Evolutionary conservation across 129 eudicot species (phyloP).

Genomic region (carrot (Daucus carota)): DH1_v3.0 NC_030387.2:39417501-39418000

Average conservation of each 20-base stretch:
- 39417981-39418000: slow-evolving; percentile 5
- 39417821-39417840: background rate
- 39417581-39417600: too few relatives aligned
- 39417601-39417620: background rate
- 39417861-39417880: slow-evolving; percentile 1
- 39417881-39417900: slow-evolving; percentile 7
- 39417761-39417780: slow-evolving; percentile 12
- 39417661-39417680: background rate
- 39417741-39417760: background rate
- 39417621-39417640: background rate
- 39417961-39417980: slow-evolving; percentile 3
- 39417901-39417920: background rate
- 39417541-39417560: too few relatives aligned
- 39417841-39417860: background rate
- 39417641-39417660: too few relatives aligned
- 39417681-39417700: background rate
- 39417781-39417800: background rate
- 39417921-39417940: slow-evolving; percentile 12
- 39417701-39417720: background rate
- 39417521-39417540: too few relatives aligned
- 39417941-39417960: slow-evolving; percentile 9
- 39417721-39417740: background rate
- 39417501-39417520: too few relatives aligned
- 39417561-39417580: too few relatives aligned
- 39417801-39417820: background rate